Base-by-base conservation (phyloP, 1,284 basidiomycete species). In the Neolentinus lepideus region DNA sequence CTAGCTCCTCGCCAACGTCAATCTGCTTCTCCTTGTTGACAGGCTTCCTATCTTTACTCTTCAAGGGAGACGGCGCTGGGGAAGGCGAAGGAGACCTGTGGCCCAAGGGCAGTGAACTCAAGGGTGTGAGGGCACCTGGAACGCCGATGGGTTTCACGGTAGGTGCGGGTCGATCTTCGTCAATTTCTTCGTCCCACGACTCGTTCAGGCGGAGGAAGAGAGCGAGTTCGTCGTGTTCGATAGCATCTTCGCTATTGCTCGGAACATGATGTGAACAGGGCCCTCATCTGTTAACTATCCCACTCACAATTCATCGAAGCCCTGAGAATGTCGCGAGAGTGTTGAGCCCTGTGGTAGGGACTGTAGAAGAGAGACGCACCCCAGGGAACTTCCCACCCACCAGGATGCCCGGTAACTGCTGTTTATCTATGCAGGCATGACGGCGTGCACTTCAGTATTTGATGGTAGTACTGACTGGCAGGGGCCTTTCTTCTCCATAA, bases 401-500 rank as follows among this genome's bases (percentile, higher is more conserved):
- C 9, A 92, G 78, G 48, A 92, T 84, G 4, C 89, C 90, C 29
- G 89, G 89, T 4, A 92, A 72, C 62, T 88, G 87, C 61, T 88
- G 86, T 62, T 90, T 90, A 68, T 83, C 89, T 88, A 63, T 8
- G 54, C 59, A 11, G 33, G 29, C 45, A 35, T 50, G 25, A 27
- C 22, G 16, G 25, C 10, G 29, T 29, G 52, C 38, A 47, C n/a
- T 26, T 31, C 10, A 12, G 35, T 46, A 16, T 25, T 25, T 16
- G 22, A 29, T 19, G 11, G 45, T 26, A 53, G 31, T 25, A 26
- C 21, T 24, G 12, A 85, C 88, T 79, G 64, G 69, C 62, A 36
- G 90, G 90, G 1, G 84, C 86, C 66, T 86, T 92, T 60, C 89
- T 75, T 68, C 77, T 83, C 89, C 90, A 92, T 25, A 90, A 65